These are phyloP conservation scores for Colletotrichum noveboracense DNA, from an alignment of 2,329 filamentous ascomycete genomes.

Conservation along the genomic window DNA sequence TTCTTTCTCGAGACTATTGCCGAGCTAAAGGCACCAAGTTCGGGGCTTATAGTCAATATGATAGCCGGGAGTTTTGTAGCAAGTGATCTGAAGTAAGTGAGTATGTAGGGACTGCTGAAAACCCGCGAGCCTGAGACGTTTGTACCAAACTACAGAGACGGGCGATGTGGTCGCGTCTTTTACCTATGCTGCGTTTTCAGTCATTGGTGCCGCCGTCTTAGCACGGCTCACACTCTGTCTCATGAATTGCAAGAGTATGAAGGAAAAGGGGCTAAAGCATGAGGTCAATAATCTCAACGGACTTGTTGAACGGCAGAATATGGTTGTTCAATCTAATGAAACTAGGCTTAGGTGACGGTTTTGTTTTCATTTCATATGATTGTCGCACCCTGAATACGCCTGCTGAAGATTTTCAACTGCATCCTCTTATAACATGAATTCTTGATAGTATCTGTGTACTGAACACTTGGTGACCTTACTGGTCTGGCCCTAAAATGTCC, in stretches of 20 bases:
- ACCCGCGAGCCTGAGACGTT: not conserved
- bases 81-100: not conserved
- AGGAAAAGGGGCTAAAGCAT: too few species aligned
- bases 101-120: not conserved
- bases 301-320: too few species aligned
- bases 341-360: not conserved
- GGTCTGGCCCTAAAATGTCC: not conserved
- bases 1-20: not conserved
- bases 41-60: too few species aligned
- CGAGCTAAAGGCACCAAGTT: rapidly evolving
- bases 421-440: not conserved
- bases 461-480: not conserved
- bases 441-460: not conserved
- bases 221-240: too few species aligned
- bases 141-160: not conserved
- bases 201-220: too few species aligned
- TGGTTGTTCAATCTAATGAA: not conserved
- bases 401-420: not conserved
- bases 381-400: not conserved
- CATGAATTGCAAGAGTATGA: too few species aligned
- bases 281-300: too few species aligned
- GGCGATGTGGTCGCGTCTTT: not conserved
- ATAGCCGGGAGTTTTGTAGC: rapidly evolving
- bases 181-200: too few species aligned
- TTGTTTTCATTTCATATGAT: not conserved